Conservation (phyloP, 305 asterid species). For the Fraxinus paxiana region DNA sequence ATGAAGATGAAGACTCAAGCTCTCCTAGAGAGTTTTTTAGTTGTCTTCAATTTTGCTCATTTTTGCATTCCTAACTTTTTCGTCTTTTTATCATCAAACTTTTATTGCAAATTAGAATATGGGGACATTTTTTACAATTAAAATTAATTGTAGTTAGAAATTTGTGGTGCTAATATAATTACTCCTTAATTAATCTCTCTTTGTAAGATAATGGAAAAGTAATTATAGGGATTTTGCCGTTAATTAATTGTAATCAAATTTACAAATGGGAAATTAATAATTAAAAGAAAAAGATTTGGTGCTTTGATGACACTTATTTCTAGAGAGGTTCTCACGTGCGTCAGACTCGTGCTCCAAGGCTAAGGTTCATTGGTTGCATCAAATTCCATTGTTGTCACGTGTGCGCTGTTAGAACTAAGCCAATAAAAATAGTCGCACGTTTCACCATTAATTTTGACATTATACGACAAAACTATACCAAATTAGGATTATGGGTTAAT, state of each 20-base stretch:
- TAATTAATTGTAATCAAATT: not conserved
- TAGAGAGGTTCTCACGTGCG: constrained; percentile 24
- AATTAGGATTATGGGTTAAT: not conserved
- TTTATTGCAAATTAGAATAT: not conserved
- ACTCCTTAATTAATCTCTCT: not conserved
- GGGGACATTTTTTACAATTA: not conserved
- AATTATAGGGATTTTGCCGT: not conserved
- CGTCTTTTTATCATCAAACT: no score
- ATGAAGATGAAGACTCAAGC: no score
- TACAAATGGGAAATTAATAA: not conserved
- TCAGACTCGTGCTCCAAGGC: constrained; percentile 13
- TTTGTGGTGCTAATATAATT: not conserved
- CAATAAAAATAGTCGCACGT: constrained; percentile 25
- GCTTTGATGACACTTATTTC: constrained; percentile 5
- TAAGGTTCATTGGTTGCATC: not conserved
- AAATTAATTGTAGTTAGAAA: no score
- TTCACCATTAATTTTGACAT: not conserved
- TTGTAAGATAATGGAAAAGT: not conserved
- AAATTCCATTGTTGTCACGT: constrained; percentile 21
- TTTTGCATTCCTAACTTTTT: no score
- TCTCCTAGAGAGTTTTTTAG: no score
- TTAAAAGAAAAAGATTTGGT: not conserved
- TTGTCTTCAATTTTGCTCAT: not conserved
- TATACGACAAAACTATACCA: not conserved
- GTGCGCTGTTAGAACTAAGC: constrained; percentile 10